A percentile compares a stretch with the other conserved stretches of the same genome.
These are phyloP conservation scores for Colletotrichum lini DNA, from an alignment of 2,329 filamentous ascomycete genomes.

Conservation along the genomic window DNA sequence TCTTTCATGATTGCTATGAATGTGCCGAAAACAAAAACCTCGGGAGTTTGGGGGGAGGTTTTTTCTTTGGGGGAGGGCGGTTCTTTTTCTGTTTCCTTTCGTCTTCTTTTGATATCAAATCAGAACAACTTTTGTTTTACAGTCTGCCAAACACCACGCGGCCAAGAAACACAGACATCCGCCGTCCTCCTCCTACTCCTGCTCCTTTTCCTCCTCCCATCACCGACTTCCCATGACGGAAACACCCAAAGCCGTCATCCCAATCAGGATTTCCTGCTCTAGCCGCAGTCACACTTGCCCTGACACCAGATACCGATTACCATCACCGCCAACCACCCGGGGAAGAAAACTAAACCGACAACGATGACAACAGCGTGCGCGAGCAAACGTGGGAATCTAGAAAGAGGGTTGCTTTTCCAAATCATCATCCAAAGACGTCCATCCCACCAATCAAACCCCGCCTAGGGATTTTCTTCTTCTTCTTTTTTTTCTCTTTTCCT, in stretches of 20 bases:
- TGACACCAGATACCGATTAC: slow-evolving; percentile 24
- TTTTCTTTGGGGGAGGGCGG: slow-evolving; percentile 16
- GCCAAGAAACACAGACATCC: not conserved
- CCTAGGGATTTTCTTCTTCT: too few relatives aligned
- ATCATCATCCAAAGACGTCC: not conserved
- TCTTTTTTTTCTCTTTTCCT: too few relatives aligned
- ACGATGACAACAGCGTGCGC: slow-evolving; percentile 14
- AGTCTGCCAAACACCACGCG: slow-evolving; percentile 11
- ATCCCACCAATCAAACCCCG: not conserved
- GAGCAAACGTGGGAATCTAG: slow-evolving; percentile 35
- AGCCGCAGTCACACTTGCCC: slow-evolving; percentile 3
- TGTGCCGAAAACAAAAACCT: slow-evolving; percentile 6
- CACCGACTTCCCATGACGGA: not conserved
- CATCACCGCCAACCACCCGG: not conserved
- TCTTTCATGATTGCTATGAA: slow-evolving; percentile 15
- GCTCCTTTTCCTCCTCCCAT: too few relatives aligned
- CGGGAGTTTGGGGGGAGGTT: slow-evolving; percentile 19
- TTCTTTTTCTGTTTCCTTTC: not conserved
- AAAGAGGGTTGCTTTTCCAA: not conserved
- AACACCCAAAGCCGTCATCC: not conserved
- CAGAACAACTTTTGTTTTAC: slow-evolving; percentile 3
- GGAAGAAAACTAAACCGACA: slow-evolving; percentile 9
- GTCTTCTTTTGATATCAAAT: not conserved
- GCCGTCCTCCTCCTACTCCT: not conserved
- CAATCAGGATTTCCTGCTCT: slow-evolving; percentile 9